Conservation (phyloP, 1,284 basidiomycete species). For the Pascua guehoae region DNA sequence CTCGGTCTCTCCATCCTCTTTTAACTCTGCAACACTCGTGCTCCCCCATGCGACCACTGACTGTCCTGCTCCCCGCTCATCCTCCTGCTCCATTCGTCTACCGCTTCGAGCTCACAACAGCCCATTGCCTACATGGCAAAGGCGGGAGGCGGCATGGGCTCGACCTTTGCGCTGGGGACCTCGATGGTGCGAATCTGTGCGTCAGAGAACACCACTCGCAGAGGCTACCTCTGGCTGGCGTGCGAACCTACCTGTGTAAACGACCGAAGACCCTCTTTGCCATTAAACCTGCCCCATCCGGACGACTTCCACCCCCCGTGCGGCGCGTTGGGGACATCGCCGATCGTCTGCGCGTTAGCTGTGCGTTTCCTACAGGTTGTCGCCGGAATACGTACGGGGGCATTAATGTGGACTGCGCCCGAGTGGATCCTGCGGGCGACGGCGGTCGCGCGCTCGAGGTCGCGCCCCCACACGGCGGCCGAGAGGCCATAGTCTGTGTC, state of each 20-base stretch:
- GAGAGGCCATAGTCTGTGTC: conserved; percentile 57
- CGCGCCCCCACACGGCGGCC: conserved; percentile 57
- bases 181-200: conserved; percentile 15
- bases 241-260: conserved; percentile 11
- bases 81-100: too few relatives aligned
- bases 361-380: too few relatives aligned
- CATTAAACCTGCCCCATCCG: conserved; percentile 34
- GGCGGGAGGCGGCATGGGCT: neutral
- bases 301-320: conserved; percentile 25
- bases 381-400: conserved; percentile 10
- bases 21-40: too few relatives aligned
- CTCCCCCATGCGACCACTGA: too few relatives aligned
- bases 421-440: conserved; percentile 54
- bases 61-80: too few relatives aligned
- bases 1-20: too few relatives aligned
- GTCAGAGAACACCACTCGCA: neutral
- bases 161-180: neutral
- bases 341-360: conserved; percentile 5
- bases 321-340: conserved; percentile 16
- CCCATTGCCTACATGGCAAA: too few relatives aligned
- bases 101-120: too few relatives aligned
- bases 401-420: conserved; percentile 26
- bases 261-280: conserved; percentile 22
- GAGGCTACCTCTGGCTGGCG: neutral
- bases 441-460: conserved; percentile 54